Evolutionary conservation across 2,329 filamentous ascomycete species (phyloP).

Genomic region (Lasiodiplodia gonubiensis): DNA sequence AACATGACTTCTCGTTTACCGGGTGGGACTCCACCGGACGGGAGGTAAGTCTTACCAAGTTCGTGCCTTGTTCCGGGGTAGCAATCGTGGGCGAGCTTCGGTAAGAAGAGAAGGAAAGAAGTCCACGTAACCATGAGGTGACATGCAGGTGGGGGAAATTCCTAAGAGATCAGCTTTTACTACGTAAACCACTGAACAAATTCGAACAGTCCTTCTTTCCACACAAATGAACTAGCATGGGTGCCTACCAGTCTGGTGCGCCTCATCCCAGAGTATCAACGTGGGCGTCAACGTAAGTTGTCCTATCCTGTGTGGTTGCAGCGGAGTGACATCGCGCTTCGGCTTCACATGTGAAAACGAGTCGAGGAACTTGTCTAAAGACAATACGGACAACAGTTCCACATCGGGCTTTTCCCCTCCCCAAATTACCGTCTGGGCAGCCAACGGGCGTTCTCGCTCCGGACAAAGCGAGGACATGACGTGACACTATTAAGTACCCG

Average conservation of each 20-base stretch:
- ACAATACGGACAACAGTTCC: background rate
- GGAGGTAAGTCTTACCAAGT: too few species aligned
- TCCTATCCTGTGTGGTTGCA: background rate
- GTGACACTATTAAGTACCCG: background rate
- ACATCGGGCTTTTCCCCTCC: background rate
- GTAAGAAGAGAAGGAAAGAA: too few species aligned
- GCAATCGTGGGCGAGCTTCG: too few species aligned
- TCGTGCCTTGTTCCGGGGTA: too few species aligned
- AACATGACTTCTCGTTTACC: background rate
- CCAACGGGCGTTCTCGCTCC: background rate
- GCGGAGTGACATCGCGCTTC: background rate
- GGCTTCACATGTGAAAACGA: background rate
- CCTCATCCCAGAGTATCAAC: background rate
- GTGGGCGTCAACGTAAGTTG: background rate
- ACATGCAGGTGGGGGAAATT: background rate
- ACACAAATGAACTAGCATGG: background rate
- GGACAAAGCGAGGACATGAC: background rate
- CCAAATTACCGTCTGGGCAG: background rate
- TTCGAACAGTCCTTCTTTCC: background rate
- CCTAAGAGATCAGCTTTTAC: background rate
- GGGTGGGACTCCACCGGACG: too few species aligned
- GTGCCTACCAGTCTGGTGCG: background rate
- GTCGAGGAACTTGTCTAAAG: background rate
- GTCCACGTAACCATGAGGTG: background rate
- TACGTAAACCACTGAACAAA: background rate